phyloP scores from a whole-genome alignment of 2,329 filamentous ascomycete species.

The Colletotrichum salicis region DNA sequence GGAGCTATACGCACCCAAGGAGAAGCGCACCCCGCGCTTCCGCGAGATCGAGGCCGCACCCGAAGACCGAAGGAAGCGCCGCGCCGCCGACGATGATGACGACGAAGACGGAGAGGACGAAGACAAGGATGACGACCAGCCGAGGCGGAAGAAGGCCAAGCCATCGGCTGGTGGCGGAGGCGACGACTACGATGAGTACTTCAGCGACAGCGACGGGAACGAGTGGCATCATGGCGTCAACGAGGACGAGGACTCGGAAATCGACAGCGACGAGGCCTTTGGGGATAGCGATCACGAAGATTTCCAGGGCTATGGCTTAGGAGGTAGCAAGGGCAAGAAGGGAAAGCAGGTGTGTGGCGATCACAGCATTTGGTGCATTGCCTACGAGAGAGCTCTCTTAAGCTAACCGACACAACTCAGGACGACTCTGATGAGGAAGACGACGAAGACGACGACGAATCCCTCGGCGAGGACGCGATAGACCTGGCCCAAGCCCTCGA shows the following conservation, averaged over 20 bases:
- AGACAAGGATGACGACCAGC: slow-evolving; percentile 64
- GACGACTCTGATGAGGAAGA: slow-evolving; percentile 69
- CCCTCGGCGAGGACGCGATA: slow-evolving; percentile 68
- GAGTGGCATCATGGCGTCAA: slow-evolving; percentile 81
- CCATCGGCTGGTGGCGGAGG: slow-evolving; percentile 57
- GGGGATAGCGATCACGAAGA: slow-evolving; percentile 87
- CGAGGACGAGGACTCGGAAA: slow-evolving; percentile 71
- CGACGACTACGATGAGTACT: slow-evolving; percentile 73
- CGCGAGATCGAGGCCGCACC: slow-evolving; percentile 59
- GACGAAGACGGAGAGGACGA: slow-evolving; percentile 53
- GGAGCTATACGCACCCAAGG: slow-evolving; percentile 59
- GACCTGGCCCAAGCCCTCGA: slow-evolving; percentile 68
- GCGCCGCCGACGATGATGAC: slow-evolving; percentile 37
- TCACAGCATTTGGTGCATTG: neutral
- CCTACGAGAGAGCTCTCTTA: slow-evolving; percentile 41
- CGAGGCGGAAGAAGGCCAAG: slow-evolving; percentile 53
- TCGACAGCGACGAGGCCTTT: slow-evolving; percentile 82
- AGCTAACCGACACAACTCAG: slow-evolving; percentile 58
- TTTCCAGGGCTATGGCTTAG: slow-evolving; percentile 77
- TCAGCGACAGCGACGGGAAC: slow-evolving; percentile 87
- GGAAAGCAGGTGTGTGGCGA: slow-evolving; percentile 38
- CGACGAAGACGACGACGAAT: slow-evolving; percentile 66
- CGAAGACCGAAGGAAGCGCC: slow-evolving; percentile 42
- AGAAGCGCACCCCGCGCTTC: slow-evolving; percentile 60
- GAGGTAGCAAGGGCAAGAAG: slow-evolving; percentile 56